Base-by-base conservation (phyloP, 345 rosid genomes). In the Ceriops decandra region DNA sequence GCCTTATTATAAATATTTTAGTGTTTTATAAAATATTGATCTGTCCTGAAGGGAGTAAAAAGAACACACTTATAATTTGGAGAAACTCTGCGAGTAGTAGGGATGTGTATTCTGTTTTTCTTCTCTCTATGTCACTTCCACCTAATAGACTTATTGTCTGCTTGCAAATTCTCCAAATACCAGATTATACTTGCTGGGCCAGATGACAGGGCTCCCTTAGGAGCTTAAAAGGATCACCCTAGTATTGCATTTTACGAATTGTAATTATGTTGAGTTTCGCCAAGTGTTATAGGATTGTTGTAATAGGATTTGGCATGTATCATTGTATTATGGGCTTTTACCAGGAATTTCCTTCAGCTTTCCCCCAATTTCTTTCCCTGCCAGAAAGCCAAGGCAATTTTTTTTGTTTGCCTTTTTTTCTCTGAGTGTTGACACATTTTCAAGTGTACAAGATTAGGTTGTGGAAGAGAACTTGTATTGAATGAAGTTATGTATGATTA, bases 111-210 rank as follows among this genome's bases (percentile, higher is more conserved):
- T 7, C 11, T 22, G 27, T n/a, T n/a, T 21, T n/a, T 54, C 16
- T 5, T 54, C 26, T 62, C 30, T 16, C 10, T n/a, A 16, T 69
- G 42, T 49, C n/a, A 24, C 26, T 0, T 33, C 13, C 26, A 19
- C 32, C 7, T 2, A n/a, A 26, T 7, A 10, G 30, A 56, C 59
- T 56, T 24, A 56, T 20, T 6, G 2, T 15, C 1, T 52, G 24
- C 26, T 27, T 24, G 1, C 19, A 51, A 59, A 26, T 52, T 57
- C 35, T 72, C 67, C 36, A 68, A 71, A 71, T 80, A 64, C 56
- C 82, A 88, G 90, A 86, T 86, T 51, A 77, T 66, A 68, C 89
- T 88, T 5, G 83, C 80, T 0, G 93, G 90, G 17, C 93, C 93
- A 1, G 90, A 86, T 33, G 87, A 83, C 68, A 76, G 85, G 82